A percentile compares a stretch with the other conserved stretches of the same genome.
phyloP scores from a whole-genome alignment of 2,329 filamentous ascomycete genomes.

The Periglandula ipomoeae region DNA sequence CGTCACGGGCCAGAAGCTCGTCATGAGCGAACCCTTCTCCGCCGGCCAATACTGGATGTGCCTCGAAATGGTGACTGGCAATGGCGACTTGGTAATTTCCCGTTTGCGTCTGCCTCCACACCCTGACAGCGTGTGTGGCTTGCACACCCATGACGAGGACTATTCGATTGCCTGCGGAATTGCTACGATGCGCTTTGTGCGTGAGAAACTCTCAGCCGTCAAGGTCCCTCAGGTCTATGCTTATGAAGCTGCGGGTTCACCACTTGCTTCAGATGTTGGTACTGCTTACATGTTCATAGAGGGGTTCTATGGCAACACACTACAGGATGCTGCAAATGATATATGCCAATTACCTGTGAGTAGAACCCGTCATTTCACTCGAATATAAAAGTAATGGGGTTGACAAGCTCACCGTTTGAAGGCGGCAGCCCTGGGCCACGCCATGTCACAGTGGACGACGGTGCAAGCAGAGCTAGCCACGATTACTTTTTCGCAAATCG shows the following conservation, averaged over 20 bases:
- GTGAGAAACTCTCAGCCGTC: constrained; percentile 6
- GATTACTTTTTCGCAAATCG: no score
- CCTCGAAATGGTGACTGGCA: constrained; percentile 16
- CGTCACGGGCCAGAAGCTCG: constrained; percentile 15
- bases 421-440: constrained; percentile 11
- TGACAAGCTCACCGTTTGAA: no score
- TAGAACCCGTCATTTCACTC: not conserved
- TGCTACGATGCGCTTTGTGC: constrained; percentile 13
- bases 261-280: constrained; percentile 11
- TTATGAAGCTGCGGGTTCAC: constrained; percentile 12
- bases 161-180: constrained; percentile 13
- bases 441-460: constrained; percentile 15
- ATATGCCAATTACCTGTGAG: constrained; percentile 14
- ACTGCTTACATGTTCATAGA: constrained; percentile 19
- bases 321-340: constrained; percentile 13
- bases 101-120: constrained; percentile 14
- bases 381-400: constrained; percentile 1
- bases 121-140: constrained; percentile 8
- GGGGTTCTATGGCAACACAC: constrained; percentile 16
- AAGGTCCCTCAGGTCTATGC: constrained; percentile 12
- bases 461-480: constrained; percentile 6
- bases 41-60: constrained; percentile 20
- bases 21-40: constrained; percentile 20
- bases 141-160: constrained; percentile 9
- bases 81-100: constrained; percentile 15